phyloP scores from a whole-genome alignment of 768 basidiomycete genomes.

The Termitomyces sp. region DNA sequence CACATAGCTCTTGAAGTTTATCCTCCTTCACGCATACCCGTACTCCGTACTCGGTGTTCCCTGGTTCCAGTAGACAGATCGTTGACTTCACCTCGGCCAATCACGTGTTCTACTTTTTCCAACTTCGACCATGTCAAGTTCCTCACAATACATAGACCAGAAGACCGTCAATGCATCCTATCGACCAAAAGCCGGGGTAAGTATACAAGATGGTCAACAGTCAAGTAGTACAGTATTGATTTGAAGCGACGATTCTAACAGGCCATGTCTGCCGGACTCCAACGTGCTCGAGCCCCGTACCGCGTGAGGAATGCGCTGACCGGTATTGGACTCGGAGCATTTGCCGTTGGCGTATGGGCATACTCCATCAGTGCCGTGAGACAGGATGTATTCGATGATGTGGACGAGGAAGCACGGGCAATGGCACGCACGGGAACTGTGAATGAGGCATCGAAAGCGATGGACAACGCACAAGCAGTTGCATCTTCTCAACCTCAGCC shows the following conservation, averaged over 20 bases:
- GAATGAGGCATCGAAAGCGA: constrained; percentile 23
- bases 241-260: constrained; percentile 20
- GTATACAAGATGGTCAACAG: constrained; percentile 12
- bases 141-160: constrained; percentile 38
- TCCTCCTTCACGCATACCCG: not conserved
- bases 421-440: constrained; percentile 33
- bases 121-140: not conserved
- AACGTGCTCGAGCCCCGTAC: constrained; percentile 85
- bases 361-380: constrained; percentile 94
- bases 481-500: constrained; percentile 3
- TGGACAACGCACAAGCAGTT: constrained; percentile 17
- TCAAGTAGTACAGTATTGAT: not conserved
- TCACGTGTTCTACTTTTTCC: constrained; percentile 10
- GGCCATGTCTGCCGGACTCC: constrained; percentile 84
- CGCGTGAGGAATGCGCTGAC: constrained; percentile 74
- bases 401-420: constrained; percentile 71
- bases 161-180: constrained; percentile 42
- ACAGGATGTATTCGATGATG: constrained; percentile 88
- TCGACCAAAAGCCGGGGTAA: constrained; percentile 48
- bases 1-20: not conserved
- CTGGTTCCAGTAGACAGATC: not conserved
- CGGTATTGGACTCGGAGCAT: constrained; percentile 64
- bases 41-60: not conserved
- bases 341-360: constrained; percentile 79
- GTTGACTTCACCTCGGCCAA: not conserved